phyloP scores from a whole-genome alignment of 1,139 yeast species.

The Debaryomyces psychrophilus region DNA sequence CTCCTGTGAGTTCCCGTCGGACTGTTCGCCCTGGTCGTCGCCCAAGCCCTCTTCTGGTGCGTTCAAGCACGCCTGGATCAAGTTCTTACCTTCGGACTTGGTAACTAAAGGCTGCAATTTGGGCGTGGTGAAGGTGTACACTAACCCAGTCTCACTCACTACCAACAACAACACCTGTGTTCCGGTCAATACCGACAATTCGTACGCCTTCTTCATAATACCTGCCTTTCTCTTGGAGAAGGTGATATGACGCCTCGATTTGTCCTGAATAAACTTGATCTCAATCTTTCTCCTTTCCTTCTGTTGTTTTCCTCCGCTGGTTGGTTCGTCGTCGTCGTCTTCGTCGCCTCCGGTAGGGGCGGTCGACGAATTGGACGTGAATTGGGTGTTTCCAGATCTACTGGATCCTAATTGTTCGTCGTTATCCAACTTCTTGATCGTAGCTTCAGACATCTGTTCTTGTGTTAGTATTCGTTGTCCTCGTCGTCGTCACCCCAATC shows the following conservation, averaged over 20 bases:
- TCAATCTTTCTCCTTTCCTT: slow-evolving; percentile 96
- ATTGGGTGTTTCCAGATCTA: slow-evolving; percentile 26
- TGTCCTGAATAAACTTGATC: slow-evolving; percentile 94
- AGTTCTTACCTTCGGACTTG: slow-evolving; percentile 93
- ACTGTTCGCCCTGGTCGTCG: slow-evolving; percentile 67
- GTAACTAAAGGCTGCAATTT: slow-evolving; percentile 97
- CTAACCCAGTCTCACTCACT: slow-evolving; percentile 96
- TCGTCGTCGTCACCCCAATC: not conserved
- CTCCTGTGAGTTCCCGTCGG: slow-evolving; percentile 51
- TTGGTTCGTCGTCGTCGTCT: slow-evolving; percentile 75
- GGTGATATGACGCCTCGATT: slow-evolving; percentile 95
- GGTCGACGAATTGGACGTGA: slow-evolving; percentile 20
- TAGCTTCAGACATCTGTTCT: slow-evolving; percentile 44
- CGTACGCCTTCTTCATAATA: slow-evolving; percentile 98
- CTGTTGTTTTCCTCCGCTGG: slow-evolving; percentile 55
- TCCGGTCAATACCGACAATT: slow-evolving; percentile 91
- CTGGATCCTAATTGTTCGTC: slow-evolving; percentile 36
- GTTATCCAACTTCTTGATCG: slow-evolving; percentile 44
- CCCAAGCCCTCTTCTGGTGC: slow-evolving; percentile 77
- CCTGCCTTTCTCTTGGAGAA: slow-evolving; percentile 98
- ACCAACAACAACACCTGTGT: slow-evolving; percentile 93
- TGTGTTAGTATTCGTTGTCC: slow-evolving; percentile 10
- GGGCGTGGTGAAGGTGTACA: slow-evolving; percentile 98
- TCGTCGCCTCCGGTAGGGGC: slow-evolving; percentile 37
- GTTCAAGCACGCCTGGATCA: slow-evolving; percentile 94